phyloP scores from a whole-genome alignment of 148 eudicot species.

The Rhododendron mucronatum region DNA sequence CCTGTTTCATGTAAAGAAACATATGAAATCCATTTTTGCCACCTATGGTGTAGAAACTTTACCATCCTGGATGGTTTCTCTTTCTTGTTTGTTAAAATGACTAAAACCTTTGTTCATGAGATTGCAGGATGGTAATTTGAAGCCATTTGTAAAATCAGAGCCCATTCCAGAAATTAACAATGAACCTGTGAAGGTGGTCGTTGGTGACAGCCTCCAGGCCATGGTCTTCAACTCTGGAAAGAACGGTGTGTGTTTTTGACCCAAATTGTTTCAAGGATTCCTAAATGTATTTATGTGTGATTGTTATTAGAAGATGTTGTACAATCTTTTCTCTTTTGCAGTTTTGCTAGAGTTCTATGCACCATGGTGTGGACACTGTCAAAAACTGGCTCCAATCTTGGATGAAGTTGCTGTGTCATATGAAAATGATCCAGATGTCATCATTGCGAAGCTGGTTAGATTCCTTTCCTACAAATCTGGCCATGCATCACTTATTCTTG shows the following conservation, averaged over 20 bases:
- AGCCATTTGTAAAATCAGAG: slow-evolving; percentile 47
- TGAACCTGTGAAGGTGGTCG: slow-evolving; percentile 69
- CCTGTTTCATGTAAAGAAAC: background rate
- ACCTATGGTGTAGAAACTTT: background rate
- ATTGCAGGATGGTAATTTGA: slow-evolving; percentile 53
- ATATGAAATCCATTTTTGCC: background rate
- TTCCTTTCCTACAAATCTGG: background rate
- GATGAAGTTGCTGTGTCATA: slow-evolving; percentile 64
- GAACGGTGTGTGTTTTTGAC: slow-evolving; percentile 29
- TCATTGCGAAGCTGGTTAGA: slow-evolving; percentile 70
- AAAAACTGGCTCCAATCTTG: slow-evolving; percentile 59
- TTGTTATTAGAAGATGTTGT: background rate
- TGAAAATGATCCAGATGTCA: slow-evolving; percentile 36
- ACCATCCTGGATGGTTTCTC: background rate
- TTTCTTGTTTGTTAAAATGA: background rate
- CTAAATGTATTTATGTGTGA: background rate
- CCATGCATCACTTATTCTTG: background rate
- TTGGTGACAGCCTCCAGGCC: slow-evolving; percentile 49
- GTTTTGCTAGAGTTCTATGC: slow-evolving; percentile 66
- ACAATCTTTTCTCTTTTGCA: slow-evolving; percentile 14
- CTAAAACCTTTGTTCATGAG: background rate
- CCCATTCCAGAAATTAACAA: slow-evolving; percentile 52
- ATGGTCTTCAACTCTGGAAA: slow-evolving; percentile 52
- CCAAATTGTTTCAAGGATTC: background rate
- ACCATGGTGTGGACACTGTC: slow-evolving; percentile 78